phyloP scores from a whole-genome alignment of 805 yeast genomes.

The Saturnispora galanensis region DNA sequence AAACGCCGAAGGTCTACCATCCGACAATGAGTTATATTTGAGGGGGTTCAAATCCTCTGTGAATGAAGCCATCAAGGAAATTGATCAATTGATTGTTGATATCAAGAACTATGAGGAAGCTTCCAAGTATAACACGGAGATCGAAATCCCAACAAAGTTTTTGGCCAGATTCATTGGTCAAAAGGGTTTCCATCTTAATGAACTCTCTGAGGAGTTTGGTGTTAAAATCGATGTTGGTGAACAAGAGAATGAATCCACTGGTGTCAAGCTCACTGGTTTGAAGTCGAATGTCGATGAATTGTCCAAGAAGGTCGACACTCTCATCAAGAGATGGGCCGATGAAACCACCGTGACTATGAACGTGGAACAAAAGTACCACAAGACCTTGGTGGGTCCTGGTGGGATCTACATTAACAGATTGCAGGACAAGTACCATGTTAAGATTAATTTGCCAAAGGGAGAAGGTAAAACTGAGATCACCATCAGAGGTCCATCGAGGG shows the following conservation, averaged over 20 bases:
- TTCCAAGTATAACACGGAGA: slow-evolving; percentile 32
- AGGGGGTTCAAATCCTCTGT: slow-evolving; percentile 67
- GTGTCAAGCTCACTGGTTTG: slow-evolving; percentile 62
- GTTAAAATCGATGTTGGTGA: slow-evolving; percentile 63
- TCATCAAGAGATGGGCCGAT: slow-evolving; percentile 74
- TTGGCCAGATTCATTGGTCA: slow-evolving; percentile 83
- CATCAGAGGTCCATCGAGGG: slow-evolving; percentile 83
- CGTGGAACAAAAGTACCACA: slow-evolving; percentile 71
- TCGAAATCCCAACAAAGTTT: slow-evolving; percentile 56
- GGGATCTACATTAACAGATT: slow-evolving; percentile 77
- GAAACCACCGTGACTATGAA: slow-evolving; percentile 55
- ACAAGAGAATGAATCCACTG: slow-evolving; percentile 33
- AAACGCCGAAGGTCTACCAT: slow-evolving; percentile 25
- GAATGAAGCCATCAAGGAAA: slow-evolving; percentile 38
- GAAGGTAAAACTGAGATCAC: slow-evolving; percentile 51
- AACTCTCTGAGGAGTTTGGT: slow-evolving; percentile 61
- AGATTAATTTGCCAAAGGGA: slow-evolving; percentile 62
- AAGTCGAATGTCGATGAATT: slow-evolving; percentile 72
- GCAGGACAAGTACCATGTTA: slow-evolving; percentile 79
- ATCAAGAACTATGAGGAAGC: slow-evolving; percentile 31
- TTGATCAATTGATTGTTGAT: slow-evolving; percentile 43
- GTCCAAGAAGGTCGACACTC: slow-evolving; percentile 42
- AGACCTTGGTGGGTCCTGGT: slow-evolving; percentile 72
- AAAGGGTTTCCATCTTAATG: slow-evolving; percentile 66
- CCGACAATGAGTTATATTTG: slow-evolving; percentile 46